A percentile compares a stretch with the other conserved stretches of the same genome.
Conservation (phyloP, 2,329 filamentous ascomycete species). For the Pseudogymnoascus sp. region DNA sequence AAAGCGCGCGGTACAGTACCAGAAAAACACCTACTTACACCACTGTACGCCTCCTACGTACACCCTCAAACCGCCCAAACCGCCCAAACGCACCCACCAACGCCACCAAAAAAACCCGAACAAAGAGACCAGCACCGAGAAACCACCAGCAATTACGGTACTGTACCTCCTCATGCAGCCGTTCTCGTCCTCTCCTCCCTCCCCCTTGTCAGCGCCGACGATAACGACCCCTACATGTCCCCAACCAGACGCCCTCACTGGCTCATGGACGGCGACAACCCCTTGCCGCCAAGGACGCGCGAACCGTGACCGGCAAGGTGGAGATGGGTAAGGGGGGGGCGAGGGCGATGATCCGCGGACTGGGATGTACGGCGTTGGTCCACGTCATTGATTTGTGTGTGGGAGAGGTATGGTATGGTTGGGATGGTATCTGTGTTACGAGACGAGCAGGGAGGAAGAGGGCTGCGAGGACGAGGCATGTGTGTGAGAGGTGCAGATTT, state of each 20-base stretch:
- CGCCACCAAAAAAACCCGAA: neutral
- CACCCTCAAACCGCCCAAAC: neutral
- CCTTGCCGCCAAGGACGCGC: neutral
- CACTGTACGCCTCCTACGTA: neutral
- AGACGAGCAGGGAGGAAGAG: neutral
- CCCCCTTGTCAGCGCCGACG: neutral
- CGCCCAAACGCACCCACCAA: neutral
- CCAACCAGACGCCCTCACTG: neutral
- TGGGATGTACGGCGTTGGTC: neutral
- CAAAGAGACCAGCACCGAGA: neutral
- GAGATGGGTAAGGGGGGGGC: neutral
- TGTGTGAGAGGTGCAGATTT: neutral
- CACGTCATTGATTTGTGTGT: neutral
- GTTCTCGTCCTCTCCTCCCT: conserved; percentile 3
- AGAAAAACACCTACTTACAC: neutral
- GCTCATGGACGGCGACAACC: neutral
- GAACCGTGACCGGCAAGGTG: neutral
- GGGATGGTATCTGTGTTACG: neutral
- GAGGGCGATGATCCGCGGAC: neutral
- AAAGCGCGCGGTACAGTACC: neutral
- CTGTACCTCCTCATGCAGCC: neutral
- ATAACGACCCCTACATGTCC: neutral
- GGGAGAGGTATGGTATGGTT: neutral
- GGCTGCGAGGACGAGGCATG: neutral
- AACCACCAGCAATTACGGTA: neutral